Evolutionary conservation across 805 yeast species (phyloP).

Genomic region (Candida xiaguanensis): DNA sequence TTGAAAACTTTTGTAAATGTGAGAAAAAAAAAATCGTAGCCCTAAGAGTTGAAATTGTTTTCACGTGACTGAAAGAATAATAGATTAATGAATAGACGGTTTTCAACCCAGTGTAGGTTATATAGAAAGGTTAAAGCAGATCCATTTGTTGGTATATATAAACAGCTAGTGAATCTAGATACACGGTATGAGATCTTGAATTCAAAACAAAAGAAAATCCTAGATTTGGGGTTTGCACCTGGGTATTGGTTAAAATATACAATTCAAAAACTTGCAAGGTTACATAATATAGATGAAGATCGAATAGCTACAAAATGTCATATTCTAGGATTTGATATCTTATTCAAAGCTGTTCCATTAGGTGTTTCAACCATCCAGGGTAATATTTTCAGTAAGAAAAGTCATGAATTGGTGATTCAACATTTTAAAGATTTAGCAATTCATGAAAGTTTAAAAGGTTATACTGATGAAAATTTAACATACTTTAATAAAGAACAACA

Average conservation of each 20-base stretch:
- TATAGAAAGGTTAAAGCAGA: neutral
- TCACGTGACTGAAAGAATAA: neutral
- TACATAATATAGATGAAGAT: slow-evolving; percentile 23
- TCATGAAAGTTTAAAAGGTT: slow-evolving; percentile 6
- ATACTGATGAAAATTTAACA: slow-evolving; percentile 15
- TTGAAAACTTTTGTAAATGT: neutral
- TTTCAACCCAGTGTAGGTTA: neutral
- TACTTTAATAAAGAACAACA: slow-evolving; percentile 26
- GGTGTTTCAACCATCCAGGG: slow-evolving; percentile 86
- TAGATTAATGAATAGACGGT: neutral
- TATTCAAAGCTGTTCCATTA: slow-evolving; percentile 72
- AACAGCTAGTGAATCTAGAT: slow-evolving; percentile 18
- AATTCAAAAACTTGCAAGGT: slow-evolving; percentile 21
- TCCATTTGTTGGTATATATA: slow-evolving; percentile 13
- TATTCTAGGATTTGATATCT: slow-evolving; percentile 48
- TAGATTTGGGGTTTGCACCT: slow-evolving; percentile 40
- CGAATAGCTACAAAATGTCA: slow-evolving; percentile 28
- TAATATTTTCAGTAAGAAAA: slow-evolving; percentile 61
- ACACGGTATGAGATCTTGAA: slow-evolving; percentile 24
- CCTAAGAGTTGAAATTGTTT: neutral
- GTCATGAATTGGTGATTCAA: slow-evolving; percentile 20
- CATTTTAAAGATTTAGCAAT: slow-evolving; percentile 28
- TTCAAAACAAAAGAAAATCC: slow-evolving; percentile 23
- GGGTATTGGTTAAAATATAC: slow-evolving; percentile 39
- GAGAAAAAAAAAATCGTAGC: neutral